Evolutionary conservation across 2,329 filamentous ascomycete species (phyloP).

Genomic region (Diaporthe sp.): DNA sequence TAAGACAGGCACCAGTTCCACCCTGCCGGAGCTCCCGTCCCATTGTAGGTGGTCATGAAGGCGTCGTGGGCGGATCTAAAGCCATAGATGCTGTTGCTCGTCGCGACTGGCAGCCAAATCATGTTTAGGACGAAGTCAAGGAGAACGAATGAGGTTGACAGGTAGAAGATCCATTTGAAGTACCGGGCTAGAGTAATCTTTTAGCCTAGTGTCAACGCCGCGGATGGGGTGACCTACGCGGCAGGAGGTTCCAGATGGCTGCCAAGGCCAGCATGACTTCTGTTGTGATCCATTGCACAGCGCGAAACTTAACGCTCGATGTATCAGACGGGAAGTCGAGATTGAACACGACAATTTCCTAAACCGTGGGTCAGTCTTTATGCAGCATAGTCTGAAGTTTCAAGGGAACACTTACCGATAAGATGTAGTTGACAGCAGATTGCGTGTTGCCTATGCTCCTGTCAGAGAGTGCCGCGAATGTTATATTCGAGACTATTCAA

Average conservation of each 20-base stretch:
- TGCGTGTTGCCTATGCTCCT: slow-evolving; percentile 60
- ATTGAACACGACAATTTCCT: slow-evolving; percentile 71
- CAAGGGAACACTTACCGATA: slow-evolving; percentile 53
- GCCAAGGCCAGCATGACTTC: slow-evolving; percentile 66
- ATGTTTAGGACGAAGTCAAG: slow-evolving; percentile 72
- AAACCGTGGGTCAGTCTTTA: neutral
- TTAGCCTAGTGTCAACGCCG: no score
- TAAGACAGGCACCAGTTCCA: slow-evolving; percentile 77
- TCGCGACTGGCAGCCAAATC: slow-evolving; percentile 72
- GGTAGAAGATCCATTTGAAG: slow-evolving; percentile 65
- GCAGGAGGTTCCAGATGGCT: slow-evolving; percentile 63
- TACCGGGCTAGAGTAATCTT: slow-evolving; percentile 52
- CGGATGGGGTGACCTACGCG: slow-evolving; percentile 53
- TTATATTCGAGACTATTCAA: neutral
- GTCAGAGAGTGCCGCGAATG: no score
- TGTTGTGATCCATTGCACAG: slow-evolving; percentile 72
- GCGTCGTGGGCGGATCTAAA: slow-evolving; percentile 72
- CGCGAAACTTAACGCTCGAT: slow-evolving; percentile 68
- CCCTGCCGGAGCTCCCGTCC: slow-evolving; percentile 66
- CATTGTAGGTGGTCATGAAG: slow-evolving; percentile 73
- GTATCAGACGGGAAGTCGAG: slow-evolving; percentile 67
- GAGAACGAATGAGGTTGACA: slow-evolving; percentile 64
- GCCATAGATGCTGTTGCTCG: slow-evolving; percentile 64
- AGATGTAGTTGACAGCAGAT: slow-evolving; percentile 65
- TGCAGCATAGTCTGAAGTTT: no score